Evolutionary conservation across 163 green algal species (phyloP).

Genomic region (Chlamydomonas reinhardtii): DNA sequence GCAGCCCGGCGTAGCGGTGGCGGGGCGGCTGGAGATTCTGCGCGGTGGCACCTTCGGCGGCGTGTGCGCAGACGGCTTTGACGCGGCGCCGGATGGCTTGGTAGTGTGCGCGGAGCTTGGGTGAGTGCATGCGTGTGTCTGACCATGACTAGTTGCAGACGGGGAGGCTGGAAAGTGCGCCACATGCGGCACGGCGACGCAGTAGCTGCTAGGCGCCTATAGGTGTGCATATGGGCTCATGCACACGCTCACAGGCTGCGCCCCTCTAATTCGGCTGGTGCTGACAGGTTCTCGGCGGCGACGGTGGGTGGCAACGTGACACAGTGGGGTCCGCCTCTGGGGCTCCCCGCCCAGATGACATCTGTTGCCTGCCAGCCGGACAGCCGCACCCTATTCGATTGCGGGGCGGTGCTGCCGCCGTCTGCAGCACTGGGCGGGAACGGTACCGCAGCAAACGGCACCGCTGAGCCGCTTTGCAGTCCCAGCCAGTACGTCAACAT

Average conservation of each 20-base stretch:
- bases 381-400: not conserved
- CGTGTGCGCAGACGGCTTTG: slow-evolving; percentile 31
- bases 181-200: not conserved
- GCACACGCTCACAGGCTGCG: not conserved
- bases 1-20: not conserved
- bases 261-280: not conserved
- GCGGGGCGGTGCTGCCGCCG: not conserved
- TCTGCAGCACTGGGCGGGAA: too few relatives aligned
- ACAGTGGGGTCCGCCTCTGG: slow-evolving; percentile 24
- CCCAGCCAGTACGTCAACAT: slow-evolving; percentile 13
- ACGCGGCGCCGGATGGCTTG: not conserved
- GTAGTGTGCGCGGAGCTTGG: slow-evolving; percentile 41
- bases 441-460: too few relatives aligned
- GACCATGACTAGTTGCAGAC: too few relatives aligned
- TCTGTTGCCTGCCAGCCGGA: not conserved
- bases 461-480: not conserved
- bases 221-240: not conserved
- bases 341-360: not conserved
- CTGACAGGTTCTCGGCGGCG: not conserved
- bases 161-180: not conserved
- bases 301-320: not conserved
- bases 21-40: slow-evolving; percentile 28
- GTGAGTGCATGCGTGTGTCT: slow-evolving; percentile 1
- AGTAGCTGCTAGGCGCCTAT: not conserved
- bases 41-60: slow-evolving; percentile 9